Evolutionary conservation across 2,329 filamentous ascomycete species (phyloP).

Genomic region (Phialophora chinensis): DNA sequence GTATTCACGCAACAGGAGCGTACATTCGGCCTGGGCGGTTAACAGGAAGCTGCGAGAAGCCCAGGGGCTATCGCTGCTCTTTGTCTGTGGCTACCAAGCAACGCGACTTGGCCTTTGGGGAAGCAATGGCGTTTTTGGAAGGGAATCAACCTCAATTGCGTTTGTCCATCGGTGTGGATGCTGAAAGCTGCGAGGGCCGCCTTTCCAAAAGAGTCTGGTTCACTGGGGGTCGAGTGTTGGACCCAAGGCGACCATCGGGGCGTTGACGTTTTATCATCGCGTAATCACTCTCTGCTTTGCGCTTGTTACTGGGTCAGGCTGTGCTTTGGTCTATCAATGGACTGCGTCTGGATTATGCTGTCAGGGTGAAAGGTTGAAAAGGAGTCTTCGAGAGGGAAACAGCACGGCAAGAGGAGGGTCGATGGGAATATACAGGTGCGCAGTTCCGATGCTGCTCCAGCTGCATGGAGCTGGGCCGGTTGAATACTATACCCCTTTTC

Average conservation of each 20-base stretch:
- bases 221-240: neutral
- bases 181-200: slow-evolving; percentile 5
- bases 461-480: slow-evolving; percentile 7
- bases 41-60: neutral
- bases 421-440: slow-evolving; percentile 8
- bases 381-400: slow-evolving; percentile 12
- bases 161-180: neutral
- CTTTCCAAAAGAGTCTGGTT: slow-evolving; percentile 4
- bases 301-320: slow-evolving; percentile 1
- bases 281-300: slow-evolving; percentile 13
- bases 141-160: neutral
- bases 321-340: neutral
- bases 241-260: neutral
- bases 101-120: neutral
- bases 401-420: slow-evolving; percentile 9
- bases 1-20: neutral
- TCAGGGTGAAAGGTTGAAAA: neutral
- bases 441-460: slow-evolving; percentile 1
- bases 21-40: neutral
- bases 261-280: slow-evolving; percentile 10
- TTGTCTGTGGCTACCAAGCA: neutral
- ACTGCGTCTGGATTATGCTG: neutral
- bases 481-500: slow-evolving; percentile 2
- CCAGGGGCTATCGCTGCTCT: neutral
- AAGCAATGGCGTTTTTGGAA: slow-evolving; percentile 6